Evolutionary conservation across 2,329 filamentous ascomycete genomes (phyloP), one percentile per base, ranked within the genome.

Genomic region (Pseudocercospora cruenta): DNA sequence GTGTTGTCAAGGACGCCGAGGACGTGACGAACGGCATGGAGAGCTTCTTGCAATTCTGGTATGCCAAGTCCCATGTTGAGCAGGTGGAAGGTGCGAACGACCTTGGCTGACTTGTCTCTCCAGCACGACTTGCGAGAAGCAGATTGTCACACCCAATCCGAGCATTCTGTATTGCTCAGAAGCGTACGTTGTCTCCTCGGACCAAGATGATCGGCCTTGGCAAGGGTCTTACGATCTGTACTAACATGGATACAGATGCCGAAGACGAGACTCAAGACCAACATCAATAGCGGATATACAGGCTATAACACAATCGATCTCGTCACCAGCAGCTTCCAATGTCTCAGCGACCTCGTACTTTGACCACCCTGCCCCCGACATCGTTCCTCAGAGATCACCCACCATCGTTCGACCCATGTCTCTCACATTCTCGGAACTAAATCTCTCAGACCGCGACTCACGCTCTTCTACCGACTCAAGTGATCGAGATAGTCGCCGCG

Each of bases 51-150:
- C 82, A 85, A 67, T 86, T 81, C 77, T 86, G 84, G 83, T 85
- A 75, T 62, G 79, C 67, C 45, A 14, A n/a, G 26, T 4, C 16
- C 22, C 9, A 16, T 43, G n/a, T 33, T 19, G 26, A 36, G n/a
- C 8, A 60, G 19, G 28, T 28, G 31, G 9, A 31, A 33, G 19
- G 16, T 22, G 28, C 45, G 47, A 45, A 60, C 16, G 19, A 28
- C 16, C 62, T 58, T 49, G 59, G 43, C 68, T 68, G 54, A 70
- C 59, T 33, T 14, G 21, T 47, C 22, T 14, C 28, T 49, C 55
- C 73, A 89, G 87, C 78, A 84, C 87, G 69, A 88, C 85, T 74
- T 90, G 87, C 77, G 87, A 90, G 76, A 88, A 84, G 76, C 87
- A 89, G 78, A 89, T 90, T 72, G 83, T 86, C 61, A 83, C 85